phyloP scores from a whole-genome alignment of 768 basidiomycete species.

The Amyloporia xantha region DNA sequence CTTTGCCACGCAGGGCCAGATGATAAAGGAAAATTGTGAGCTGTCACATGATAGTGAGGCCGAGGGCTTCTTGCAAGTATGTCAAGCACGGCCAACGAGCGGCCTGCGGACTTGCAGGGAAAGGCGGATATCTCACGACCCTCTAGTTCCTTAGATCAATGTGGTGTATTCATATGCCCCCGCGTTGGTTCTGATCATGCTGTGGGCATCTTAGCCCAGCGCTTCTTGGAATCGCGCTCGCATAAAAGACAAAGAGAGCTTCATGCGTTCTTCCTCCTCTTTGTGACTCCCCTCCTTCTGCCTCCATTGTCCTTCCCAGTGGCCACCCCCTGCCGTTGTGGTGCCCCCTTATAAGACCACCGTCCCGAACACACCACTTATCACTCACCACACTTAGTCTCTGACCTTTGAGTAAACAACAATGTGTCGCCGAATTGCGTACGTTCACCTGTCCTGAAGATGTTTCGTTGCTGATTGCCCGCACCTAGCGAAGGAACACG shows the following conservation, averaged over 20 bases:
- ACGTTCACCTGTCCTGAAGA: constrained; percentile 27
- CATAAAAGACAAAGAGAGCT: constrained; percentile 16
- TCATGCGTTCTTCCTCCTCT: constrained; percentile 6
- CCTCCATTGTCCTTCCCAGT: background rate
- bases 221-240: constrained; percentile 7
- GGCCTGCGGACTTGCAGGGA: background rate
- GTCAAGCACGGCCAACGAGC: background rate
- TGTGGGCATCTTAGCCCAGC: constrained; percentile 10
- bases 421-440: constrained; percentile 80
- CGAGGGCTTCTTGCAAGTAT: background rate
- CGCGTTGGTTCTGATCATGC: constrained; percentile 2
- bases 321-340: background rate
- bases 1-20: background rate
- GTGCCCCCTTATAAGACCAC: too few relatives aligned
- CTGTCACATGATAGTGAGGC: constrained; percentile 3
- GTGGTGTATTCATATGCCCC: constrained; percentile 5
- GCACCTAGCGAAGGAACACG: constrained; percentile 62
- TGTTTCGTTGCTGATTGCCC: background rate
- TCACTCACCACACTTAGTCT: background rate
- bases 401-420: background rate
- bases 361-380: background rate
- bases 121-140: constrained; percentile 3
- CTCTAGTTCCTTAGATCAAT: constrained; percentile 1
- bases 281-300: constrained; percentile 2
- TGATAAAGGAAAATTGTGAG: constrained; percentile 1